Percentiles rank a stretch among this genome's conserved stretches.
Conservation (phyloP, 257 asterid genomes). For the Lithospermum erythrorhizon region DNA sequence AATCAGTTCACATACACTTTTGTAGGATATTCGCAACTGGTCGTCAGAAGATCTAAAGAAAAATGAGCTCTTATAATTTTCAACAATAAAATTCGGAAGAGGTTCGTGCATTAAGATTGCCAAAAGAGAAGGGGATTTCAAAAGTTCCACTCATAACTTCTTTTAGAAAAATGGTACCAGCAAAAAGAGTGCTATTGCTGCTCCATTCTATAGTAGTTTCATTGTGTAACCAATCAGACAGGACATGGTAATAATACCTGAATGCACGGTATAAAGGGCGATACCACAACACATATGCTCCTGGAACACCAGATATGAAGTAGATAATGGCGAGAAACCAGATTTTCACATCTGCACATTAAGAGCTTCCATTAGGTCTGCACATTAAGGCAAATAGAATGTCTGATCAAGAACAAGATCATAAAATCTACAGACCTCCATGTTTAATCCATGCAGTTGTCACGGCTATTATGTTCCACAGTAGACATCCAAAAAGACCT, state of each 20-base stretch:
- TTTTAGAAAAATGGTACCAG: not conserved
- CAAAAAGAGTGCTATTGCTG: not conserved
- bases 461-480: constrained; percentile 78
- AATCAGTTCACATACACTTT: too few relatives aligned
- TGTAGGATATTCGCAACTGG: too few relatives aligned
- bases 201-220: too few relatives aligned
- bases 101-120: too few relatives aligned
- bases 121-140: not conserved
- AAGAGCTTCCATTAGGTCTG: not conserved
- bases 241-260: constrained; percentile 40
- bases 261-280: constrained; percentile 94
- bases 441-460: constrained; percentile 85
- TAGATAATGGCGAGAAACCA: constrained; percentile 94
- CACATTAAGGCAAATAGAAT: not conserved
- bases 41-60: too few relatives aligned
- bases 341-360: constrained; percentile 28
- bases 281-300: constrained; percentile 91
- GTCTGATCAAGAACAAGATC: not conserved
- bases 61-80: too few relatives aligned
- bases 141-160: not conserved
- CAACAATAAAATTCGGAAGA: too few relatives aligned
- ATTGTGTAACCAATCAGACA: not conserved
- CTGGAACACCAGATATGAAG: constrained; percentile 93
- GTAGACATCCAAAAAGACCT: constrained; percentile 63
- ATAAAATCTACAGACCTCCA: constrained; percentile 44